Evolutionary conservation across 2,329 filamentous ascomycete genomes (phyloP), one percentile per base, ranked within the genome.

Genomic region (Macrophomina pseudophaseolina): DNA sequence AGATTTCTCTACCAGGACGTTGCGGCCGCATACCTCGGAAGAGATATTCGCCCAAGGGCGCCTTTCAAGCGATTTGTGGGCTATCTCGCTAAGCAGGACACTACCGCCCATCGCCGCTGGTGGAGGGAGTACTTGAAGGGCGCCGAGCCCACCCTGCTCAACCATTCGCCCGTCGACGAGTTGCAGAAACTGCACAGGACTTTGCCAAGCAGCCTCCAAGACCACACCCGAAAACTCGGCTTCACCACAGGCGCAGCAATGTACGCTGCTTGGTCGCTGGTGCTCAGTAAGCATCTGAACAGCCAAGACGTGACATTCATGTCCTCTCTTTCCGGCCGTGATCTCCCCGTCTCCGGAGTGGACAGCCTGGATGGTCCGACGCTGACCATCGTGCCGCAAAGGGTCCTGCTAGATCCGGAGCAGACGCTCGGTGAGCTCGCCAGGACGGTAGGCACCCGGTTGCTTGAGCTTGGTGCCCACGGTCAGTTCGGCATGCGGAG

Each of bases 1-100:
- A 63, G 40, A 12, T 69, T 69, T 59, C 54, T 69, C 9, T 53
- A 63, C 32, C 18, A 62, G 38, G 66, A 66, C 33, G 63, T 64
- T 9, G 62, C 49, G 30, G 46, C 54, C 8, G 14, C 14, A 40
- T 14, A 9, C 3, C 46, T 9, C 4, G 46, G 46, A 16, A 23
- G 23, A 1, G n/a, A 49, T 5, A 16, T 18, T 8, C 16, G 11
- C 1, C 4, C 5, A 3, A n/a, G 46, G 5, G 5, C 18, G 46
- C 46, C 46, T 23, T 49, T 49, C 18, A 49, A 23, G 1, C 16
- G 16, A 16, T 49, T 18, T 4, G 46, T 49, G 16, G 46, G 16
- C 46, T 49, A 18, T 3, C n/a, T 18, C 16, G 11, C 1, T 16
- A 18, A n/a, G n/a, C 46, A 23, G n/a, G 46, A n/a, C 14, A 18